Percentiles rank a stretch among this genome's conserved stretches.
Conservation (phyloP, 805 yeast species). For the Starmerella vitae region DNA sequence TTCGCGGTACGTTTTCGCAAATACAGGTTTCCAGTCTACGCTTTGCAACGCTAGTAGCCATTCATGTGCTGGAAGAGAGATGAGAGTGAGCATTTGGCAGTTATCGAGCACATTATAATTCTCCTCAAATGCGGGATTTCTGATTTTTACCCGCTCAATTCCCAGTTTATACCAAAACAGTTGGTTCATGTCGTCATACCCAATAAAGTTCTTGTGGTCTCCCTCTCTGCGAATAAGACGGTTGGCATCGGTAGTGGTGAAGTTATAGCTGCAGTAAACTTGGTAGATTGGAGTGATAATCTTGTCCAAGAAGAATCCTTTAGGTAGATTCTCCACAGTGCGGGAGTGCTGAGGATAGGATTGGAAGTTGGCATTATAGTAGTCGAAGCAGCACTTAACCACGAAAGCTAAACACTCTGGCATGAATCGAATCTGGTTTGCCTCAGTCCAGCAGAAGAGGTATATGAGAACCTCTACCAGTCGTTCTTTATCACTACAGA, state of each 20-base stretch:
- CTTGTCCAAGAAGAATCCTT: constrained; percentile 38
- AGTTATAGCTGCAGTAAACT: constrained; percentile 45
- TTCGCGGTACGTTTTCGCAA: constrained; percentile 64
- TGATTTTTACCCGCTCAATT: constrained; percentile 44
- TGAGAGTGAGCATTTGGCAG: not conserved
- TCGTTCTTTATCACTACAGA: constrained; percentile 40
- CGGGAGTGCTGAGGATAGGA: not conserved
- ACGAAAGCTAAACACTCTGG: constrained; percentile 82
- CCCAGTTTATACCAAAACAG: constrained; percentile 73
- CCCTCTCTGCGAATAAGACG: constrained; percentile 37
- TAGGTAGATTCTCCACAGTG: not conserved
- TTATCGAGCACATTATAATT: not conserved
- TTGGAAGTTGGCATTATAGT: constrained; percentile 25
- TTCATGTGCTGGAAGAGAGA: constrained; percentile 34
- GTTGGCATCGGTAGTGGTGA: constrained; percentile 31
- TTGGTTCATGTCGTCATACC: constrained; percentile 85
- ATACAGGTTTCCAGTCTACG: constrained; percentile 53
- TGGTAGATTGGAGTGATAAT: constrained; percentile 61
- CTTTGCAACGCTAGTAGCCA: constrained; percentile 43
- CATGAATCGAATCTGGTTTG: constrained; percentile 71
- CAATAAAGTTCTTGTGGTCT: constrained; percentile 59
- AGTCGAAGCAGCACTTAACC: constrained; percentile 66
- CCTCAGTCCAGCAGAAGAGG: constrained; percentile 79
- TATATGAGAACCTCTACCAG: constrained; percentile 54
- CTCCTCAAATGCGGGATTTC: constrained; percentile 24